Evolutionary conservation across 23 red algal species (phyloP).

Genomic region (Rhodosorus marinus): DNA sequence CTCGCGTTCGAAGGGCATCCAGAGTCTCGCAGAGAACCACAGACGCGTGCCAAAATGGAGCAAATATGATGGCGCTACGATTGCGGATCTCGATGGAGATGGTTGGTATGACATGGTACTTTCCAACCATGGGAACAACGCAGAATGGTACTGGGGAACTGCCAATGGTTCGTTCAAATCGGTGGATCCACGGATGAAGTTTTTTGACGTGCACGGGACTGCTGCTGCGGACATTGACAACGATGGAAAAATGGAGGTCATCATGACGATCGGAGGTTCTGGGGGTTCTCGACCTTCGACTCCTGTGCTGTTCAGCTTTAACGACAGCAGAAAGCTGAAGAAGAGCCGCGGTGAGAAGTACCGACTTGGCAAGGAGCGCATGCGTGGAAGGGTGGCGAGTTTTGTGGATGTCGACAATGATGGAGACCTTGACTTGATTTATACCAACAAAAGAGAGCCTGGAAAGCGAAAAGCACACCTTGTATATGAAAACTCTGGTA

Average conservation of each 20-base stretch:
- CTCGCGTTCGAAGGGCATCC: too few relatives aligned
- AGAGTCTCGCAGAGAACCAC: too few relatives aligned
- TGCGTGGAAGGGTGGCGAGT: slow-evolving; percentile 15
- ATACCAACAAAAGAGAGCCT: slow-evolving; percentile 18
- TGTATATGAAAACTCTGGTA: slow-evolving; percentile 21
- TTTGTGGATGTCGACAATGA: slow-evolving; percentile 20
- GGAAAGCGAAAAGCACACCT: too few relatives aligned
- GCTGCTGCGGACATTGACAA: slow-evolving; percentile 9
- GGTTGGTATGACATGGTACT: slow-evolving; percentile 30
- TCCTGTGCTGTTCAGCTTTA: neutral
- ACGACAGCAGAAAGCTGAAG: too few relatives aligned
- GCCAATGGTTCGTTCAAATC: too few relatives aligned
- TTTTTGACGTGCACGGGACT: too few relatives aligned
- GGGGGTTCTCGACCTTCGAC: too few relatives aligned
- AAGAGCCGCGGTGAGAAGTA: neutral
- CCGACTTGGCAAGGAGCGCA: neutral
- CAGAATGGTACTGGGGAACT: slow-evolving; percentile 32
- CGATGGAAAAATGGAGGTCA: slow-evolving; percentile 12
- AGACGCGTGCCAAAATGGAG: too few relatives aligned
- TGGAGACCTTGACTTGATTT: slow-evolving; percentile 26
- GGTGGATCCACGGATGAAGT: too few relatives aligned
- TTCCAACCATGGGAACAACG: slow-evolving; percentile 11
- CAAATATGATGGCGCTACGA: slow-evolving; percentile 28
- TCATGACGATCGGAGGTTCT: too few relatives aligned
- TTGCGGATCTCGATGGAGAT: slow-evolving; percentile 35